A percentile compares a stretch with the other conserved stretches of the same genome.
Evolutionary conservation across 805 yeast genomes (phyloP).

Genomic region (Saccharomycopsis fermentans): DNA sequence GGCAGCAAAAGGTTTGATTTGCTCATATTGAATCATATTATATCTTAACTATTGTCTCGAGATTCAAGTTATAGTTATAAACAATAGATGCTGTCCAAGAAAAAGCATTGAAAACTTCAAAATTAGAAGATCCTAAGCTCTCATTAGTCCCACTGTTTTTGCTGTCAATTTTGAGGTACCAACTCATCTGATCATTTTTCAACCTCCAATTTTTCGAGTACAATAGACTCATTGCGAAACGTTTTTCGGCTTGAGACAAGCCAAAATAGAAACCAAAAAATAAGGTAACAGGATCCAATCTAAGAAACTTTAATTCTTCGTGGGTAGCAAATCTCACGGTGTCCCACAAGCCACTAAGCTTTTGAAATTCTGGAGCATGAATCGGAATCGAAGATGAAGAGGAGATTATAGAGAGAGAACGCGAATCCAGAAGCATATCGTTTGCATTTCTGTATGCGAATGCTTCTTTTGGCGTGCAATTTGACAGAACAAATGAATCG

Average conservation of each 20-base stretch:
- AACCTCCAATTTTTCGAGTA: constrained; percentile 15
- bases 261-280: constrained; percentile 19
- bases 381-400: not conserved
- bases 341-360: not conserved
- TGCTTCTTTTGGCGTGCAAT: not conserved
- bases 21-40: no score
- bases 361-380: constrained; percentile 11
- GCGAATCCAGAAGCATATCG: constrained; percentile 7
- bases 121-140: constrained; percentile 8
- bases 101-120: constrained; percentile 15
- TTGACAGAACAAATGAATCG: constrained; percentile 20
- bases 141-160: not conserved
- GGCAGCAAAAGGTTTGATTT: no score
- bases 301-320: constrained; percentile 3
- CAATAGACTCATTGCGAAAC: constrained; percentile 13
- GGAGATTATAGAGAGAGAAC: not conserved
- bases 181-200: constrained; percentile 5
- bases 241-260: constrained; percentile 7
- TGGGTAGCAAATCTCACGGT: not conserved
- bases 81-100: constrained; percentile 12
- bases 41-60: constrained; percentile 3
- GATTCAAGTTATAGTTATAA: constrained; percentile 12
- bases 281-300: constrained; percentile 7
- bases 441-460: not conserved
- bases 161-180: constrained; percentile 10